phyloP scores from a whole-genome alignment of 306 rosid species.

The Prunus armeniaca region DNA sequence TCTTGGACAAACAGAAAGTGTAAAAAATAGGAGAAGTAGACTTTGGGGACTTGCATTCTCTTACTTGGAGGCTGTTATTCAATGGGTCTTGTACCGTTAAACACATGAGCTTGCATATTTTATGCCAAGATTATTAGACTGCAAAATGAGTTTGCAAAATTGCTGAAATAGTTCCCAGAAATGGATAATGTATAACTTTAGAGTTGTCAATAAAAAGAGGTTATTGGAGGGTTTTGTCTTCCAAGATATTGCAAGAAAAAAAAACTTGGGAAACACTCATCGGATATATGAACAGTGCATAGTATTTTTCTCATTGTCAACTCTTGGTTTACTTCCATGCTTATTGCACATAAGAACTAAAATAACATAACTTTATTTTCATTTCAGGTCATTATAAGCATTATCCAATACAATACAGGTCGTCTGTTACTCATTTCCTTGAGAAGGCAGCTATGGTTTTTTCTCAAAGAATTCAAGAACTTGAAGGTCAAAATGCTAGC shows the following conservation, averaged over 20 bases:
- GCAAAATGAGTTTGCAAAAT: background rate
- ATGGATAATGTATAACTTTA: background rate
- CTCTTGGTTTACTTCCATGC: background rate
- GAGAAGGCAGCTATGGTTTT: constrained; percentile 51
- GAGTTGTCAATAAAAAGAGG: background rate
- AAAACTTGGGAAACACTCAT: background rate
- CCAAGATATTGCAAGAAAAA: background rate
- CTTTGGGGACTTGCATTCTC: background rate
- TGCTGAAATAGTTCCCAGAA: background rate
- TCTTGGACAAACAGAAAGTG: background rate
- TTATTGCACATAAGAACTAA: background rate
- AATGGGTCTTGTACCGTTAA: background rate
- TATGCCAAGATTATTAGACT: background rate
- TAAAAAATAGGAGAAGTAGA: background rate
- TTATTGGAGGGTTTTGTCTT: background rate
- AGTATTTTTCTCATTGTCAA: background rate
- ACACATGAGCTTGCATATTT: background rate
- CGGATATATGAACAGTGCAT: background rate
- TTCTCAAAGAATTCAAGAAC: constrained; percentile 39
- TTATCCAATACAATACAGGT: constrained; percentile 59
- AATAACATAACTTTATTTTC: background rate
- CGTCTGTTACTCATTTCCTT: constrained; percentile 53
- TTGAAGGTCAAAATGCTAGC: constrained; percentile 42
- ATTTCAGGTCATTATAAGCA: constrained; percentile 54
- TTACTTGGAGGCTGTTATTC: background rate